Conservation (phyloP, 192 early-diverging fungal genomes). For the Backusella parvicylindrica region DNA sequence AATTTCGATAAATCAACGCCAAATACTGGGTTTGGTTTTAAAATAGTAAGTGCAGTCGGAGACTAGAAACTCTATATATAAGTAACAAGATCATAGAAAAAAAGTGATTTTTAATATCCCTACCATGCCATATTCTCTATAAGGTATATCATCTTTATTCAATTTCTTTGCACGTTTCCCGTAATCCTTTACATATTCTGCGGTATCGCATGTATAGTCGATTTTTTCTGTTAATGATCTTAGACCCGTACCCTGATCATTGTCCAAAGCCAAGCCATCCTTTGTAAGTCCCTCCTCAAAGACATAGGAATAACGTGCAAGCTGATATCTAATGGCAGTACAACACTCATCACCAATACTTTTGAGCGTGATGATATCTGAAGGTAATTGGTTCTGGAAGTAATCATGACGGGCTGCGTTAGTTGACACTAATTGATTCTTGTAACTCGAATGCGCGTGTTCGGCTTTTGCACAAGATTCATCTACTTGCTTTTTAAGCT, state of each 20-base stretch:
- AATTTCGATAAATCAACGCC: constrained; percentile 72
- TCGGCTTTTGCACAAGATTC: constrained; percentile 85
- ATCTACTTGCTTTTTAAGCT: constrained; percentile 79
- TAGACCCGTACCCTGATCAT: constrained; percentile 32
- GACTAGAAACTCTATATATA: constrained; percentile 35
- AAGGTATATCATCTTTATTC: constrained; percentile 38
- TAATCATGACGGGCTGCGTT: constrained; percentile 77
- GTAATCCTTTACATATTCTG: constrained; percentile 42
- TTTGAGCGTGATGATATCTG: constrained; percentile 79
- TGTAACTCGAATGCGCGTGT: constrained; percentile 79
- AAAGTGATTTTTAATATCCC: constrained; percentile 13
- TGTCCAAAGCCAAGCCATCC: constrained; percentile 65
- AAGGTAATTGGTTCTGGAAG: constrained; percentile 64
- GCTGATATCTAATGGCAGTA: constrained; percentile 71
- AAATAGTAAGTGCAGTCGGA: constrained; percentile 50
- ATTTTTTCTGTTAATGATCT: constrained; percentile 55
- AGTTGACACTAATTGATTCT: constrained; percentile 69
- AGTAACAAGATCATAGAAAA: background rate
- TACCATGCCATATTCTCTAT: constrained; percentile 44
- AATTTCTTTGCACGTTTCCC: constrained; percentile 15
- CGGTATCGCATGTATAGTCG: constrained; percentile 55
- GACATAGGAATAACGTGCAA: constrained; percentile 76
- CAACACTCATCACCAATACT: constrained; percentile 84
- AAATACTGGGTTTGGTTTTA: constrained; percentile 76
- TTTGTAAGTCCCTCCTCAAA: constrained; percentile 73